These are phyloP conservation scores for Xylaria sp. DNA, from an alignment of 2,329 filamentous ascomycete genomes.

Conservation along the genomic window DNA sequence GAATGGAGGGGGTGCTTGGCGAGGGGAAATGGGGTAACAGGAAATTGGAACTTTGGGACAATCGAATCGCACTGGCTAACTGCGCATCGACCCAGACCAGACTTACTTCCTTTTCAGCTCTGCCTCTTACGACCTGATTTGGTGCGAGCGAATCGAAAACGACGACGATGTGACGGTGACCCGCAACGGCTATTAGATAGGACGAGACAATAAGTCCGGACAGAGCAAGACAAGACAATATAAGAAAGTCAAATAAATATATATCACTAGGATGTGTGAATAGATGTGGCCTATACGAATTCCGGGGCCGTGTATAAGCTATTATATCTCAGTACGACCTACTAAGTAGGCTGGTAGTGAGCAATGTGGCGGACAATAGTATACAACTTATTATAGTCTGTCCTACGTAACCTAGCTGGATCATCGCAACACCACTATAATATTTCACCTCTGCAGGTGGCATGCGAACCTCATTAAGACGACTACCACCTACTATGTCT, in stretches of 20 bases:
- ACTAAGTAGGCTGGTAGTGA: too few relatives aligned
- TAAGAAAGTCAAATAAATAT: background rate
- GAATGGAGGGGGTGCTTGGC: constrained; percentile 36
- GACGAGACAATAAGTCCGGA: constrained; percentile 9
- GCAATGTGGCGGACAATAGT: constrained; percentile 1
- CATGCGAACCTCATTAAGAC: too few relatives aligned
- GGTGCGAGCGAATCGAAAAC: constrained; percentile 23
- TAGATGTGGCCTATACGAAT: background rate
- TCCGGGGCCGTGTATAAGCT: background rate
- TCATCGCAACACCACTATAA: background rate
- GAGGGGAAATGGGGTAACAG: constrained; percentile 23
- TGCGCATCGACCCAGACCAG: background rate
- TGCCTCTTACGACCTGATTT: constrained; percentile 22
- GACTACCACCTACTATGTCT: too few relatives aligned
- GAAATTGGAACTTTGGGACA: constrained; percentile 7
- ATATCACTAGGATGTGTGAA: background rate
- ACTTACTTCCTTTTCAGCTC: constrained; percentile 23
- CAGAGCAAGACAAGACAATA: background rate
- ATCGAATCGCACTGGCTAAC: constrained; percentile 20
- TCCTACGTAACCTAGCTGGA: background rate
- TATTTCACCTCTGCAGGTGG: too few relatives aligned
- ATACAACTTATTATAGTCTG: background rate
- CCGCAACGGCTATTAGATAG: constrained; percentile 17
- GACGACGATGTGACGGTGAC: constrained; percentile 30
- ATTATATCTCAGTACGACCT: constrained; percentile 3